phyloP scores from a whole-genome alignment of 2,329 filamentous ascomycete species.

The Neofusicoccum umdonicola region DNA sequence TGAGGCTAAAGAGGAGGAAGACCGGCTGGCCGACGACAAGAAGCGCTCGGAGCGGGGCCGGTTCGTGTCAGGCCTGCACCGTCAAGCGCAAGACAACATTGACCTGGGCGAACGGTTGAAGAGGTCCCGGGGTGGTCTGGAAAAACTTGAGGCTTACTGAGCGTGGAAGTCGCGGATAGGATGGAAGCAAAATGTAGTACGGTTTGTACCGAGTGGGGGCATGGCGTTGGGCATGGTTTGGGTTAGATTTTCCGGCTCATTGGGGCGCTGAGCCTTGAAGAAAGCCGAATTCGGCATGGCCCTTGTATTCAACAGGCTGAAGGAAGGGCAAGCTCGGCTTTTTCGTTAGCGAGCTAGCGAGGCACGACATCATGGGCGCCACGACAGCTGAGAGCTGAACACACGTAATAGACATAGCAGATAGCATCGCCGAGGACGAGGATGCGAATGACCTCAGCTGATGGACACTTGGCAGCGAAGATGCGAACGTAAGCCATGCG shows the following conservation, averaged over 20 bases:
- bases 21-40: conserved; percentile 64
- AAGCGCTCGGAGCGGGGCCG: conserved; percentile 34
- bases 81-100: conserved; percentile 22
- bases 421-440: neutral
- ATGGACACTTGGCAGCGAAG: conserved; percentile 1
- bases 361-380: conserved; percentile 12
- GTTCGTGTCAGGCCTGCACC: conserved; percentile 35
- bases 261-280: neutral
- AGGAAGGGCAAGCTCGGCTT: neutral
- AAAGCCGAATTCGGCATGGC: neutral
- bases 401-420: conserved; percentile 2
- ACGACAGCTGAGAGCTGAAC: neutral
- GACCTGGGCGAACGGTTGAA: conserved; percentile 20
- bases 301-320: neutral
- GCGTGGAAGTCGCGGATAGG: neutral
- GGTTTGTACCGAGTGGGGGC: neutral
- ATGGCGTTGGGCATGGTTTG: neutral
- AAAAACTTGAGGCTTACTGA: conserved; percentile 16
- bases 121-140: conserved; percentile 16
- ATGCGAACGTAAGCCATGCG: neutral
- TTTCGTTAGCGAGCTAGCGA: neutral
- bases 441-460: conserved; percentile 13
- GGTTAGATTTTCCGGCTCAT: neutral
- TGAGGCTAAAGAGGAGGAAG: conserved; percentile 62
- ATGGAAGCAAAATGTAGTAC: neutral